Conservation (phyloP, 352 stramenopile species). For the Phytophthora vignae region DNA sequence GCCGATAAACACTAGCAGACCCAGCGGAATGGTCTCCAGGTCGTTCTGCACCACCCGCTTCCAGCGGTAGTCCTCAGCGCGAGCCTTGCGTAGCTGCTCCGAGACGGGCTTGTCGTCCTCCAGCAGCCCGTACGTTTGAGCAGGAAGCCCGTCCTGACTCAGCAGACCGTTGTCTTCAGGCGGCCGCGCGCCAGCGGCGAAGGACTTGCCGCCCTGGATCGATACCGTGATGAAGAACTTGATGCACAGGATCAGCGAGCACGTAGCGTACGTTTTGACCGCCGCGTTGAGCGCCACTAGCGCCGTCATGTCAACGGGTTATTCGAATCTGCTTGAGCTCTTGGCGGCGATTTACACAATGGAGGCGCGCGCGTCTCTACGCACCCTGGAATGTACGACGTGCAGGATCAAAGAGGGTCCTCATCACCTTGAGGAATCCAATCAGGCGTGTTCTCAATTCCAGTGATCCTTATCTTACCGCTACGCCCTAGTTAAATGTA, state of each 20-base stretch:
- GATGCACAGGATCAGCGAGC: constrained; percentile 41
- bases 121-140: constrained; percentile 18
- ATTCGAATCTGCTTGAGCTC: background rate
- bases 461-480: no score
- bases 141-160: constrained; percentile 12
- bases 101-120: background rate
- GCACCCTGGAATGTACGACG: background rate
- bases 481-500: no score
- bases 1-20: constrained; percentile 49
- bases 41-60: constrained; percentile 57
- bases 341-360: constrained; percentile 2
- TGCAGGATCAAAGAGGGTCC: background rate
- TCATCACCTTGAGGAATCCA: no score
- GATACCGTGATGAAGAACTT: constrained; percentile 44
- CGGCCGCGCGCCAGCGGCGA: constrained; percentile 35
- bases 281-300: constrained; percentile 33
- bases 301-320: constrained; percentile 4
- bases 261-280: constrained; percentile 46
- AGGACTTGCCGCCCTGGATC: constrained; percentile 49
- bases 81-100: constrained; percentile 27
- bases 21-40: constrained; percentile 54
- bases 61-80: constrained; percentile 48
- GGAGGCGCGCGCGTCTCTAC: background rate
- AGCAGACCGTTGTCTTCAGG: constrained; percentile 41
- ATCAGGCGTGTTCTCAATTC: no score